Evolutionary conservation across 2,329 filamentous ascomycete species (phyloP).

Genomic region (Exophiala oligosperma): DNA sequence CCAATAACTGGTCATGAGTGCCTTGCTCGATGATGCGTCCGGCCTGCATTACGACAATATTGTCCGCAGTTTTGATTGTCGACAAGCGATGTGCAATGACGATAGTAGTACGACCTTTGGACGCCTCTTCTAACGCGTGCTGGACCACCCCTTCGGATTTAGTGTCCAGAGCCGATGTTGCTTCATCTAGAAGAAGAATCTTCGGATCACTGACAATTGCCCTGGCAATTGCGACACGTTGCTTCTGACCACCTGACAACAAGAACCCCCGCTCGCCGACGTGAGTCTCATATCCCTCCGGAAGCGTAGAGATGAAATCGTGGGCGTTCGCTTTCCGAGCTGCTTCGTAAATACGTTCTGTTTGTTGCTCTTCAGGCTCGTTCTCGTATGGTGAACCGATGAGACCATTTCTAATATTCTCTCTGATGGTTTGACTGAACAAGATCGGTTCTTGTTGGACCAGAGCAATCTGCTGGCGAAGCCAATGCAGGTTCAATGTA

Average conservation of each 20-base stretch:
- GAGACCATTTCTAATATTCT: slow-evolving; percentile 87
- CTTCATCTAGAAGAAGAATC: slow-evolving; percentile 89
- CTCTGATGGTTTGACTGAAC: slow-evolving; percentile 83
- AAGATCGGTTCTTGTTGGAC: slow-evolving; percentile 92
- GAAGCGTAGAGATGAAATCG: slow-evolving; percentile 79
- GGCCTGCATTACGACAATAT: slow-evolving; percentile 88
- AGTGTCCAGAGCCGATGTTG: slow-evolving; percentile 89
- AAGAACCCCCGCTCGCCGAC: slow-evolving; percentile 95
- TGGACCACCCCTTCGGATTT: slow-evolving; percentile 94
- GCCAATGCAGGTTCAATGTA: slow-evolving; percentile 81
- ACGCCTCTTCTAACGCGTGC: slow-evolving; percentile 82
- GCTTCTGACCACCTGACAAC: slow-evolving; percentile 92
- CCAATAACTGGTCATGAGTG: slow-evolving; percentile 76
- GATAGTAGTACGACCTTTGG: slow-evolving; percentile 87
- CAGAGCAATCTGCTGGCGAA: slow-evolving; percentile 86
- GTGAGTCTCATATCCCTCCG: slow-evolving; percentile 88
- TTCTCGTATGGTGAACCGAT: slow-evolving; percentile 79
- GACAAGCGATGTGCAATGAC: slow-evolving; percentile 94
- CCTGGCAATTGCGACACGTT: slow-evolving; percentile 90
- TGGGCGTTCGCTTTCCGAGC: slow-evolving; percentile 92
- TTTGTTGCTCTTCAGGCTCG: slow-evolving; percentile 66
- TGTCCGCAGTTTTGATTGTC: slow-evolving; percentile 90
- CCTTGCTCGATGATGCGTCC: slow-evolving; percentile 92
- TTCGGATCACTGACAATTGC: slow-evolving; percentile 90
- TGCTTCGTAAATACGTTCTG: slow-evolving; percentile 72